phyloP scores from a whole-genome alignment of 352 stramenopile genomes.

The Phytophthora cryptogea region DNA sequence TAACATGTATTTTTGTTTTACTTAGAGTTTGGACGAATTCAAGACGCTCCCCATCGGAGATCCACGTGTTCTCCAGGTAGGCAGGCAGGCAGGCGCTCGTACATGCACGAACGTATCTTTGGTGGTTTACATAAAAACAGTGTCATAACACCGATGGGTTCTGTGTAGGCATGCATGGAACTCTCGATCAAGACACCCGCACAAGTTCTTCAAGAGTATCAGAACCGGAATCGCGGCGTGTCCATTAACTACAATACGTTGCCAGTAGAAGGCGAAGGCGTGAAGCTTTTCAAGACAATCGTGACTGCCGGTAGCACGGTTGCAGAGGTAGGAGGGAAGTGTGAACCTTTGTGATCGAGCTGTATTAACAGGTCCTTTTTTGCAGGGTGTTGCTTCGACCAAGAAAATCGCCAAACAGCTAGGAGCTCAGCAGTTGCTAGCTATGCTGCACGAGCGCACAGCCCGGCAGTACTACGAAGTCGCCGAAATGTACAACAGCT shows the following conservation, averaged over 20 bases:
- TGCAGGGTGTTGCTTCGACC: conserved; percentile 68
- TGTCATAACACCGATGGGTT: conserved; percentile 3
- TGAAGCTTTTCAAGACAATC: conserved; percentile 85
- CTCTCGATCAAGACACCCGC: conserved; percentile 81
- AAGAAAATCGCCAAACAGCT: conserved; percentile 87
- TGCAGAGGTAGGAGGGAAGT: conserved; percentile 52
- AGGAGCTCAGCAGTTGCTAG: conserved; percentile 71
- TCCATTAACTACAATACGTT: conserved; percentile 86
- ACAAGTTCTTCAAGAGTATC: conserved; percentile 87
- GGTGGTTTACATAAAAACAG: conserved; percentile 3
- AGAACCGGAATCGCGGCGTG: conserved; percentile 78
- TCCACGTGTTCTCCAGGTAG: conserved; percentile 63
- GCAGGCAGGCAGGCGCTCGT: background rate
- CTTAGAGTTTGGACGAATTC: conserved; percentile 70
- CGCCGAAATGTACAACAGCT: conserved; percentile 74
- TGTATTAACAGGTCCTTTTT: conserved; percentile 13
- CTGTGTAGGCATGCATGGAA: conserved; percentile 66
- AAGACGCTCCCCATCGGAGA: conserved; percentile 65
- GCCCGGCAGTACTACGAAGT: conserved; percentile 61
- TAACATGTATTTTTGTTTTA: background rate
- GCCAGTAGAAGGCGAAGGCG: conserved; percentile 47
- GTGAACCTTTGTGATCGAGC: conserved; percentile 3
- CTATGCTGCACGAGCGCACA: conserved; percentile 61
- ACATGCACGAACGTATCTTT: conserved; percentile 8
- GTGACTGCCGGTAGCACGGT: conserved; percentile 66